Evolutionary conservation across 331 rosid genomes (phyloP).

Genomic region (Prunus yedoensis): DNA sequence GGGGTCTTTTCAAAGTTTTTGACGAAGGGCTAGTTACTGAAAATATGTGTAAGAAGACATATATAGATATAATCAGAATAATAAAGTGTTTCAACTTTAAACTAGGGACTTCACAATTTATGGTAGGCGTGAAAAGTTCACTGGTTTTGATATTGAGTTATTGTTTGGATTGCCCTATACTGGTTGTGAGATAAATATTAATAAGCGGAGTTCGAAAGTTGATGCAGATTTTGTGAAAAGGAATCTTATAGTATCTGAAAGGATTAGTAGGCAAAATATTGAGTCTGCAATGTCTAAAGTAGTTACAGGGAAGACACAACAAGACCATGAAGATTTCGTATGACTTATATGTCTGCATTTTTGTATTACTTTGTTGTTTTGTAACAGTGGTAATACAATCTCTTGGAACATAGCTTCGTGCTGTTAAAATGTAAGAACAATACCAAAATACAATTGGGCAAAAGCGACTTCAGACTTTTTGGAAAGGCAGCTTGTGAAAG

Average conservation of each 20-base stretch:
- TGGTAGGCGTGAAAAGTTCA: background rate
- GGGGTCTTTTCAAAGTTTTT: background rate
- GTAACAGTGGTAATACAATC: background rate
- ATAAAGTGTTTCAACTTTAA: background rate
- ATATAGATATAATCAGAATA: background rate
- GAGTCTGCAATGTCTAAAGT: background rate
- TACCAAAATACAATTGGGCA: background rate
- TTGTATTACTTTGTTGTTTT: background rate
- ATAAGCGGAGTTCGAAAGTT: background rate
- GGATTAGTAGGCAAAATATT: background rate
- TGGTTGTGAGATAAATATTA: background rate
- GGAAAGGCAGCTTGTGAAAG: background rate
- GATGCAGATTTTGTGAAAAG: background rate
- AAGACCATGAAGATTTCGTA: background rate
- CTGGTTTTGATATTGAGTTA: background rate
- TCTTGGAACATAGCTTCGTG: background rate
- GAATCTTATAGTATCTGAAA: background rate
- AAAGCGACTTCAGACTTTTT: background rate
- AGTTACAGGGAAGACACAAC: background rate
- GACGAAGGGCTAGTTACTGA: background rate
- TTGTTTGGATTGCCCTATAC: background rate
- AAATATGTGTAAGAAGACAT: background rate
- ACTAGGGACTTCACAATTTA: background rate
- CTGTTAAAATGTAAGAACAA: background rate
- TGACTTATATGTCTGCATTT: background rate